phyloP scores from a whole-genome alignment of 495 filamentous ascomycete species.

The Baudoinia panamericana region DNA sequence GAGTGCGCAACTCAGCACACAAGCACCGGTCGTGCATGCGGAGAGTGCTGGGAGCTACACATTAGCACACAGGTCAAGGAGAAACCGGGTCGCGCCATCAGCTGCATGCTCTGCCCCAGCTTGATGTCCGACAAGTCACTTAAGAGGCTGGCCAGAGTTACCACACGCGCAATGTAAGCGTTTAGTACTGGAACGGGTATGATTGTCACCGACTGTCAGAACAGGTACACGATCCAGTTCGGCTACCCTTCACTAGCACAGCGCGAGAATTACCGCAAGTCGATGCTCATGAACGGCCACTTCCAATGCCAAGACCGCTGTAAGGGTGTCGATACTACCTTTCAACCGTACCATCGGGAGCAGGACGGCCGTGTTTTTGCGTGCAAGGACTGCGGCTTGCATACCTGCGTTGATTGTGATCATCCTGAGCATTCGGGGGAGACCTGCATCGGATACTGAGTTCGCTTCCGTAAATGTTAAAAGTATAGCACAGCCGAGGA shows the following conservation, averaged over 20 bases:
- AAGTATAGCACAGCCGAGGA: too few species aligned
- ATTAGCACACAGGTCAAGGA: neutral
- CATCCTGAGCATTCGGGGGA: constrained; percentile 5
- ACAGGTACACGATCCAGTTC: too few species aligned
- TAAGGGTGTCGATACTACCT: neutral
- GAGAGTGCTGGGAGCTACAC: neutral
- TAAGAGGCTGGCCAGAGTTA: neutral
- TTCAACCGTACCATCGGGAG: constrained; percentile 1
- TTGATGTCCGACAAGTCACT: neutral
- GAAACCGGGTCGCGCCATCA: neutral
- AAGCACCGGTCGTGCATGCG: neutral
- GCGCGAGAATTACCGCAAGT: neutral
- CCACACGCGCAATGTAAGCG: neutral
- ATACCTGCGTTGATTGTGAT: neutral
- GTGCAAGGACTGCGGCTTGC: constrained; percentile 4
- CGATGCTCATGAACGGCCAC: neutral
- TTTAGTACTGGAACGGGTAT: neutral
- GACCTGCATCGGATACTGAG: constrained; percentile 1
- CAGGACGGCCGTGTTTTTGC: constrained; percentile 1
- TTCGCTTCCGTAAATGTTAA: too few species aligned
- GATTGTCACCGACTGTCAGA: too few species aligned
- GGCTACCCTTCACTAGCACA: neutral
- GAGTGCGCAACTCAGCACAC: too few species aligned
- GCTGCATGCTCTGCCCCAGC: constrained; percentile 3
- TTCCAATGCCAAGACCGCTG: neutral